Percentiles rank a stretch among this genome's conserved stretches.
Conservation (phyloP, 345 rosid species). For the Cochlearia excelsa region DNA sequence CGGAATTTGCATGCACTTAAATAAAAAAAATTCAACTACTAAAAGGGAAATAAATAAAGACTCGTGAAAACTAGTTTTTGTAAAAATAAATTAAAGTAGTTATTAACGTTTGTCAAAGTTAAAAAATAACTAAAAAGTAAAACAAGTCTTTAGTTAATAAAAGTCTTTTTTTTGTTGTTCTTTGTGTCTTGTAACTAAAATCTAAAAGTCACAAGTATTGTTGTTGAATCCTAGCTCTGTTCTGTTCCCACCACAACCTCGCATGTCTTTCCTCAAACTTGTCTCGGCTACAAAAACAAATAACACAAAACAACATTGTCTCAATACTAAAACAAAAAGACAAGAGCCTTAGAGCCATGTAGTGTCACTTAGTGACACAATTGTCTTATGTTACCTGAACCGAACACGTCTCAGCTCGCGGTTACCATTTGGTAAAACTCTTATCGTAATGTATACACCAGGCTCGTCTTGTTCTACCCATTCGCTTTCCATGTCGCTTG, state of each 20-base stretch:
- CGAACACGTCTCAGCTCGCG: slow-evolving; percentile 90
- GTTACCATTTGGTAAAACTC: slow-evolving; percentile 64
- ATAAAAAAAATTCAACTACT: too few species aligned
- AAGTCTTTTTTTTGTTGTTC: slow-evolving; percentile 3
- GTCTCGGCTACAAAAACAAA: slow-evolving; percentile 61
- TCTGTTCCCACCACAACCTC: slow-evolving; percentile 92
- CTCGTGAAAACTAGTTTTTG: too few species aligned
- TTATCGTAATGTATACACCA: slow-evolving; percentile 78
- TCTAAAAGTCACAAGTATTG: slow-evolving; percentile 59
- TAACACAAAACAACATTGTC: neutral
- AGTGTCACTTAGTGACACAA: too few species aligned
- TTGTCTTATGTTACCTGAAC: slow-evolving; percentile 55
- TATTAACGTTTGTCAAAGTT: too few species aligned
- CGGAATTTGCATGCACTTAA: too few species aligned
- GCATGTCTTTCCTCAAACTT: slow-evolving; percentile 79
- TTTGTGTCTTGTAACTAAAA: slow-evolving; percentile 13
- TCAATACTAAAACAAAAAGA: too few species aligned
- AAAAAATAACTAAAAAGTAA: too few species aligned
- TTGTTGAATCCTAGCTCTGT: slow-evolving; percentile 81
- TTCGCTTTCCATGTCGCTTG: slow-evolving; percentile 80
- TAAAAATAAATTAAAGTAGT: too few species aligned
- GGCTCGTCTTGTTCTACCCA: slow-evolving; percentile 97
- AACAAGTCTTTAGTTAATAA: too few species aligned
- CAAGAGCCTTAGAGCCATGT: too few species aligned
- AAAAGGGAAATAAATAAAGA: too few species aligned